Evolutionary conservation across 225 moss, liverwort and hornwort species (phyloP).

Genomic region (Anthoceros angustus): DNA sequence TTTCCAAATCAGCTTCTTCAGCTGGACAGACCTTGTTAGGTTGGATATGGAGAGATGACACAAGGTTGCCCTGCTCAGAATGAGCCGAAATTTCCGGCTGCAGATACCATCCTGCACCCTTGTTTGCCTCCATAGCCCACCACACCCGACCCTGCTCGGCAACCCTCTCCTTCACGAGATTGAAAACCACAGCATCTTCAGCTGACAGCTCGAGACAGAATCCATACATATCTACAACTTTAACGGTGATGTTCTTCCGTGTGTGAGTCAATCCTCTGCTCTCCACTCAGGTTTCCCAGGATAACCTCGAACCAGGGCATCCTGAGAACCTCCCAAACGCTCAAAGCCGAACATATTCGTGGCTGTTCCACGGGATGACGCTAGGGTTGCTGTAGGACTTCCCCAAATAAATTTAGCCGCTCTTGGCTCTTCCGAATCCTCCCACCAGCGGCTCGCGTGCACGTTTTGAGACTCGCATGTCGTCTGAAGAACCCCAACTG

Average conservation of each 20-base stretch:
- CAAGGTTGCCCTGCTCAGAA: conserved; percentile 41
- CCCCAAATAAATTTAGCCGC: neutral
- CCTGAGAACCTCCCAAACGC: conserved; percentile 1
- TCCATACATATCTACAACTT: conserved; percentile 61
- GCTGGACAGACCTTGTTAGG: conserved; percentile 63
- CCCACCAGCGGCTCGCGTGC: too few species aligned
- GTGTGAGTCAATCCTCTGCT: neutral
- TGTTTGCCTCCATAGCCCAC: conserved; percentile 75
- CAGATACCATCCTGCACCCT: conserved; percentile 87
- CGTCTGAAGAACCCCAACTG: too few species aligned
- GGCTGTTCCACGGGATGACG: neutral
- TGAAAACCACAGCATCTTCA: conserved; percentile 66
- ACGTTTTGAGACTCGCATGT: too few species aligned
- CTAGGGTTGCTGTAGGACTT: neutral
- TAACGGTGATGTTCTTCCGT: conserved; percentile 49
- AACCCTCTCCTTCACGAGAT: conserved; percentile 62
- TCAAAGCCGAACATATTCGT: neutral
- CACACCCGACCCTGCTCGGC: conserved; percentile 83
- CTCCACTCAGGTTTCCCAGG: neutral
- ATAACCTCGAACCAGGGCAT: neutral
- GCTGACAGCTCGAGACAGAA: conserved; percentile 65
- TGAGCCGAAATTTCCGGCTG: conserved; percentile 64
- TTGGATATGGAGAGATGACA: conserved; percentile 63
- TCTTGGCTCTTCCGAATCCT: neutral
- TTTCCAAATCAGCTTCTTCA: conserved; percentile 89